These are phyloP conservation scores for Populus hybrid DNA, from an alignment of 441 rosid species.

Conservation along the genomic window DNA sequence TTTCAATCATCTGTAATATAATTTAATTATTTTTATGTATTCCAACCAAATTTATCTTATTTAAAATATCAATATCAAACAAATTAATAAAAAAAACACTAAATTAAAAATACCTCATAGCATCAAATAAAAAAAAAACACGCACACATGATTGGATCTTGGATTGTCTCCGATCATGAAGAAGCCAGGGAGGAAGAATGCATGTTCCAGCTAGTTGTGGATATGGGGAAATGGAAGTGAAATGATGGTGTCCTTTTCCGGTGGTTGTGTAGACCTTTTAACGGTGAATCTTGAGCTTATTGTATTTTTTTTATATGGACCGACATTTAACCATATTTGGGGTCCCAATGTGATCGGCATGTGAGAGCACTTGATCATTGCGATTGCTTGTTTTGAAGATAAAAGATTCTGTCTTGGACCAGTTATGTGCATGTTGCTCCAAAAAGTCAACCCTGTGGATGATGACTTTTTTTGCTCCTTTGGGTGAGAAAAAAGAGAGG, in stretches of 20 bases:
- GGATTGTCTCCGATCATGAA: not conserved
- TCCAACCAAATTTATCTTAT: too few species aligned
- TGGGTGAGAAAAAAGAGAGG: not conserved
- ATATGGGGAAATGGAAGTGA: not conserved
- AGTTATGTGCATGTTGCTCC: not conserved
- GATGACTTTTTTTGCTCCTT: too few species aligned
- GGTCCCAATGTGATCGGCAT: too few species aligned
- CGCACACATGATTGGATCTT: not conserved
- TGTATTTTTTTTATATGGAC: too few species aligned
- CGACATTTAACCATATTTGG: too few species aligned
- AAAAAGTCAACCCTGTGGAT: not conserved
- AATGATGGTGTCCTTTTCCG: not conserved
- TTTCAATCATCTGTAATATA: too few species aligned
- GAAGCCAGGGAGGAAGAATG: not conserved
- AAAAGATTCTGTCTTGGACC: too few species aligned
- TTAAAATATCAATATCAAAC: too few species aligned
- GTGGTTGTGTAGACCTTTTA: not conserved
- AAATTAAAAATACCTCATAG: not conserved
- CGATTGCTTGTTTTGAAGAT: not conserved
- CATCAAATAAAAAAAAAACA: not conserved
- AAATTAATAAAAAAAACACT: too few species aligned
- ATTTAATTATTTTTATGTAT: too few species aligned
- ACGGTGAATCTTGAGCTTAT: not conserved
- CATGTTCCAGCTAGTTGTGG: not conserved
- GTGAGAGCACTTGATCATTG: not conserved